phyloP scores from a whole-genome alignment of 306 rosid species.

The Cajanus cajan region DNA sequence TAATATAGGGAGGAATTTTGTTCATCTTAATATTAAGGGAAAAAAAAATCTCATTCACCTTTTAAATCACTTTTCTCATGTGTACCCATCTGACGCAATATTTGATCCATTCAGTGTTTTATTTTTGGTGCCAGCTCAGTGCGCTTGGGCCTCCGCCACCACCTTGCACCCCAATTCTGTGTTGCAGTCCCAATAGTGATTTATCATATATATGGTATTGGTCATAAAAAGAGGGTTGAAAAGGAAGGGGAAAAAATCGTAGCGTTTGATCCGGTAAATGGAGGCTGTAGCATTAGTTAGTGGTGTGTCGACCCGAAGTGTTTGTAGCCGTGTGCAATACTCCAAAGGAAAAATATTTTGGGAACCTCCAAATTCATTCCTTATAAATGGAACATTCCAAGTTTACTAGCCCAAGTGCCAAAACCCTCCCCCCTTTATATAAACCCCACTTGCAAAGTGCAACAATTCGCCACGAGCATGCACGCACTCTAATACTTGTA shows the following conservation, averaged over 20 bases:
- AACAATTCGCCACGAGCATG: background rate
- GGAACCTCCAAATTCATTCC: background rate
- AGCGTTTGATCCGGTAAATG: background rate
- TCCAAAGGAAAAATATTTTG: background rate
- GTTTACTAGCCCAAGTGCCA: background rate
- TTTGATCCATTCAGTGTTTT: background rate
- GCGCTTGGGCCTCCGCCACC: background rate
- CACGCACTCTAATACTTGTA: no score
- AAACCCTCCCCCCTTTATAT: background rate
- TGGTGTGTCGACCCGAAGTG: background rate
- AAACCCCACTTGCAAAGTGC: slow-evolving; percentile 12
- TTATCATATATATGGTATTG: background rate
- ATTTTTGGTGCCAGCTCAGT: background rate
- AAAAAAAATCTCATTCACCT: no score
- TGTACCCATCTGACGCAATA: background rate
- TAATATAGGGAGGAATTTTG: background rate
- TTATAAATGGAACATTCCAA: background rate
- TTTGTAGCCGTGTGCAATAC: background rate
- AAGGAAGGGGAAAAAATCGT: background rate
- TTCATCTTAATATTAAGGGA: background rate
- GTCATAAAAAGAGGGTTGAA: slow-evolving; percentile 30
- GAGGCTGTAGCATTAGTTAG: background rate
- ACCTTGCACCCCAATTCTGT: background rate
- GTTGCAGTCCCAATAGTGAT: background rate
- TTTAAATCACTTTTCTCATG: background rate